Evolutionary conservation across 768 basidiomycete species (phyloP), one percentile per base, ranked within the genome.

Genomic region (Crepidotus variabilis): DNA sequence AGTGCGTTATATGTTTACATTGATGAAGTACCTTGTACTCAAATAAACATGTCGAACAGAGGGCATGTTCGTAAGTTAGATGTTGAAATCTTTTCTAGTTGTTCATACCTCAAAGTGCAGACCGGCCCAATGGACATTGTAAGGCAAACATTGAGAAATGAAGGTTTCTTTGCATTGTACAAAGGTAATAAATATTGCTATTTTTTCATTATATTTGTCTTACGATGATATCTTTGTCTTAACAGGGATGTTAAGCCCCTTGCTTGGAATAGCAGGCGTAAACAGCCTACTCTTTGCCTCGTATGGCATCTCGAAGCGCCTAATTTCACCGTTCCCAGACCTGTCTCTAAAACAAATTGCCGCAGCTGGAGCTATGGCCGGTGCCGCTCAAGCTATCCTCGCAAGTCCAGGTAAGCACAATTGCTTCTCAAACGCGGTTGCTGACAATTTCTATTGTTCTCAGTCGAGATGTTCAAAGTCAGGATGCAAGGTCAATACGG

Each of bases 391-490:
- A 66, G 85, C 96, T 11, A 71, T 98, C 8, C 79, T 98, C 2
- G 96, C 96, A 1, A 91, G 90, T 70, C 97, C 97, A 52, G 94
- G 86, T 87, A 28, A 46, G 75, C 62, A 9, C n/a, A 8, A 43
- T 32, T 35, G 11, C 21, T 11, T 11, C 16, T 24, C 35, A 1
- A 16, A 49, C 6, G 14, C 22, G 36, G 14, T 18, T 36, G 3
- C 9, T 11, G 21, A n/a, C 2, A 6, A 55, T 11, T 24, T 35
- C 10, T 21, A 23, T 22, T 3, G 4, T 49, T 22, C 50, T 39
- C 58, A 92, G 92, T 94, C 51, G 97, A 99, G 72, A 92, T 98
- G 90, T 98, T 98, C 77, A 98, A 99, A 72, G 92, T 98, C 24
- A 82, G 92, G 16, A 97, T 97, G 96, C 95, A 97, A 71, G 94